Base-by-base conservation (phyloP, 2,329 filamentous ascomycete species). In the Alternaria sp. region DNA sequence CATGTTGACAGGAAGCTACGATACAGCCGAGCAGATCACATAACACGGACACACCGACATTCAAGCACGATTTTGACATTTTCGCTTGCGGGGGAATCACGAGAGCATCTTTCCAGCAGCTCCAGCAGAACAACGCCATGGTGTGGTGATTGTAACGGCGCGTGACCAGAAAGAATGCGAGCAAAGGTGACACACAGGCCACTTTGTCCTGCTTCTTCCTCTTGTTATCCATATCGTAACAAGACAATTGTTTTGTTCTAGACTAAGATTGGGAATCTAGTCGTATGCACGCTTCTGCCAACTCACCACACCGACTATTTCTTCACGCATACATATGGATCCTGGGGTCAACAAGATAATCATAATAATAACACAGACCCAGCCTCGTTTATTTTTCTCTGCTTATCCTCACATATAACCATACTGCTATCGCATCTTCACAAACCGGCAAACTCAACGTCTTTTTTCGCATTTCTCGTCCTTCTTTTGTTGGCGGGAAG, bases 41-140 rank as follows among this genome's bases (percentile, higher is more conserved):
- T 20, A 43, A 50, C 46, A 36, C 20, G 18, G 16, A 52, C 50
- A 52, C 50, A 52, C 50, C 50, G 50, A 52, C 50, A 52, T 52
- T 52, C 50, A 52, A 32, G 36, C 32, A 52, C 36, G 10, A 52
- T 52, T 20, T 52, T 45, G 12, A 6, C 14, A 14, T 14, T 36
- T 16, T 12, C 32, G 32, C 32, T 14, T 36, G 32, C 14, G 32
- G 32, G 32, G 32, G 11, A 27, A 9, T 52, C 25, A 30, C 50
- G 46, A 52, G n/a, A 52, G 10, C 7, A 36, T 52, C 16, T 52
- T 22, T 43, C 20, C 18, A 34, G 20, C 6, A 3, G 8, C 5
- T 9, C 11, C 36, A 14, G 34, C 8, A 18, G 6, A 5, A 25
- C 14, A 40, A 20, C 4, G 45, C 11, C 18, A 41, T 49, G 22